Percentiles rank a stretch among this genome's conserved stretches.
These are phyloP conservation scores for Scutellaria barbata DNA, from an alignment of 257 asterid species.

Conservation along the genomic window DNA sequence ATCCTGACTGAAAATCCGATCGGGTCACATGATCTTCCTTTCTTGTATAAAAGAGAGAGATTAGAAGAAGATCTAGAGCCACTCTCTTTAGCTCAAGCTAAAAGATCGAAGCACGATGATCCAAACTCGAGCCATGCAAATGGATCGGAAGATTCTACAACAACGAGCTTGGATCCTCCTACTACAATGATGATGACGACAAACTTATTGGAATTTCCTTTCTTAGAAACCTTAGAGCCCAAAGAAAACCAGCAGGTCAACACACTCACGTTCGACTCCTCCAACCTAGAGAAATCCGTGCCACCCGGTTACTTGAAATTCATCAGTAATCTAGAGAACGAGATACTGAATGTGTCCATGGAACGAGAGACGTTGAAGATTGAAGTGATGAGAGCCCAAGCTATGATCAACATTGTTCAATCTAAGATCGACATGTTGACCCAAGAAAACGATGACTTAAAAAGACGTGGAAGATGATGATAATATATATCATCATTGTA, in stretches of 20 bases:
- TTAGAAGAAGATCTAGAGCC: slow-evolving; percentile 67
- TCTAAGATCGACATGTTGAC: slow-evolving; percentile 62
- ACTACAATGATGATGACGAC: slow-evolving; percentile 63
- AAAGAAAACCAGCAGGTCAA: slow-evolving; percentile 58
- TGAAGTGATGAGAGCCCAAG: slow-evolving; percentile 95
- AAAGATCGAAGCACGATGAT: slow-evolving; percentile 71
- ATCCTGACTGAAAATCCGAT: slow-evolving; percentile 42
- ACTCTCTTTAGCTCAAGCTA: slow-evolving; percentile 64
- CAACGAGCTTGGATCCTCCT: slow-evolving; percentile 78
- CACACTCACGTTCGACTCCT: slow-evolving; percentile 67
- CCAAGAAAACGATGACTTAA: slow-evolving; percentile 71
- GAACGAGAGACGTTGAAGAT: slow-evolving; percentile 88
- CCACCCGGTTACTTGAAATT: slow-evolving; percentile 93
- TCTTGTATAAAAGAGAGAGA: slow-evolving; percentile 83
- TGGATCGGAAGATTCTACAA: slow-evolving; percentile 94
- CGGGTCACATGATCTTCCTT: slow-evolving; percentile 48
- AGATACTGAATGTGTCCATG: slow-evolving; percentile 81
- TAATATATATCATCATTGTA: too few relatives aligned
- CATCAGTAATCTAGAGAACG: slow-evolving; percentile 82
- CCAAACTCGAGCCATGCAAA: slow-evolving; percentile 88
- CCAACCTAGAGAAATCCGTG: slow-evolving; percentile 89
- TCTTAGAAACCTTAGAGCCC: slow-evolving; percentile 59
- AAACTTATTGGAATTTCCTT: slow-evolving; percentile 69
- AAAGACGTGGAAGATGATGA: slow-evolving; percentile 25
- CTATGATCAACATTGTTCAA: slow-evolving; percentile 90